phyloP scores from a whole-genome alignment of 2,329 filamentous ascomycete species.

The Xylariaceae sp. region DNA sequence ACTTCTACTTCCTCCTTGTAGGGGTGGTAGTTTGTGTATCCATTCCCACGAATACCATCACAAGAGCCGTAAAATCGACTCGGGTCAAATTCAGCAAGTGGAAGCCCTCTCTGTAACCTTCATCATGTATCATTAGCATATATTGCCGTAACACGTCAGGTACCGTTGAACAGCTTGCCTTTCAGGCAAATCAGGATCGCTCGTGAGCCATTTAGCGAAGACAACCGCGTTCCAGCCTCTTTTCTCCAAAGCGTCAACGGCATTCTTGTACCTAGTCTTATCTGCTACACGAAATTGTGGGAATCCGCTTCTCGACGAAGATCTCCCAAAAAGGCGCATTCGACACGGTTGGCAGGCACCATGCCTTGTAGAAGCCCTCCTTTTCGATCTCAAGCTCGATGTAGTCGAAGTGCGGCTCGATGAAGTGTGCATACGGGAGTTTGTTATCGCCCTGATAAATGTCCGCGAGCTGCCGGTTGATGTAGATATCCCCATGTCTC shows the following conservation, averaged over 20 bases:
- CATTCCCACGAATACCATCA: constrained; percentile 31
- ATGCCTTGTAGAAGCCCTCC: constrained; percentile 42
- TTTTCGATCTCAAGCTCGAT: constrained; percentile 40
- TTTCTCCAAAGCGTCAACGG: constrained; percentile 29
- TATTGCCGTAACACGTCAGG: too few species aligned
- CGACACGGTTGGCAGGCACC: constrained; percentile 33
- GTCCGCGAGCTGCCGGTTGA: constrained; percentile 42
- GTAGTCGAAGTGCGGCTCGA: constrained; percentile 52
- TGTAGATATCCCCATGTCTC: constrained; percentile 51
- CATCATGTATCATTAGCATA: too few species aligned
- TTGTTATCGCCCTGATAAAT: constrained; percentile 33
- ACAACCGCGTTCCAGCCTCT: constrained; percentile 41
- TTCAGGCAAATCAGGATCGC: constrained; percentile 49
- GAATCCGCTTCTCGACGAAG: constrained; percentile 30
- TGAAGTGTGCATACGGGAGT: constrained; percentile 51
- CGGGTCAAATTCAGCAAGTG: constrained; percentile 45
- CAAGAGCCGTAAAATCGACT: constrained; percentile 38
- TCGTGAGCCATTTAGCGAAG: constrained; percentile 49
- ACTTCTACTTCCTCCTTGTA: constrained; percentile 13
- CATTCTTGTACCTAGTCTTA: constrained; percentile 35
- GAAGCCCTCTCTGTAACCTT: constrained; percentile 42
- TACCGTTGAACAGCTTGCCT: constrained; percentile 2
- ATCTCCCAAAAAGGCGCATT: constrained; percentile 31
- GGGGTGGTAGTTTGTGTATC: constrained; percentile 40
- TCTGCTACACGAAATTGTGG: constrained; percentile 31